Base-by-base conservation (phyloP, 2,329 filamentous ascomycete genomes). In the Claviceps fusiformis region DNA sequence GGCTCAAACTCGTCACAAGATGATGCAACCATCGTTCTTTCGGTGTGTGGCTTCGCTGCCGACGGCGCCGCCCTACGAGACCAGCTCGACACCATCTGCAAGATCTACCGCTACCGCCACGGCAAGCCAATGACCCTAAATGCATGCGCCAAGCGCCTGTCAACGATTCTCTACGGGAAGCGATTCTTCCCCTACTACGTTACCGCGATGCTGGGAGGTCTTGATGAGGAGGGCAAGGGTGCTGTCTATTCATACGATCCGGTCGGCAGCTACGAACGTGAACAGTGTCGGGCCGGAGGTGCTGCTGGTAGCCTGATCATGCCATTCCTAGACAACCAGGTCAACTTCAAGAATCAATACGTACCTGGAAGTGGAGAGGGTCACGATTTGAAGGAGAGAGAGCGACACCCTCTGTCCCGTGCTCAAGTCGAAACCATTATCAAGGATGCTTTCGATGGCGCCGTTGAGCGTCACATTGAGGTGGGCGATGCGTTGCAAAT, bases 111-210 rank as follows among this genome's bases (percentile, higher is more conserved):
- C 66, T 96, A 96, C 77, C 90, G 95, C 70, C 92, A 97, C 71
- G 89, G 89, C 72, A 98, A 97, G 78, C 83, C 89, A 61, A 98
- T 98, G 86, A 86, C 82, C 60, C 87, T 97, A 66, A 86, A 89
- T 65, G 93, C 93, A 51, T 97, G 92, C 73, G 95, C 93, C 55
- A 92, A 97, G 74, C 85, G 92, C 55, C 80, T 98, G 58, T 92
- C 89, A 45, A 96, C 95, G 50, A 95, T 98, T 62, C 83, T 98
- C 56, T 98, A 98, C 77, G 80, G 85, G 71, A 97, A 97, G 77
- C 89, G 93, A 51, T 98, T 98, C 78, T 98, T 98, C 78, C 93
- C 93, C 27, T 98, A 95, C 81, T 98, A 98, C 72, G 89, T 95
- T 56, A 84, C 92, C 65, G 92, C 92, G 37, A 97, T 98, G 70